Base-by-base conservation (phyloP, 176 grass and related monocot genomes). In the Oryza rufipogon region DNA sequence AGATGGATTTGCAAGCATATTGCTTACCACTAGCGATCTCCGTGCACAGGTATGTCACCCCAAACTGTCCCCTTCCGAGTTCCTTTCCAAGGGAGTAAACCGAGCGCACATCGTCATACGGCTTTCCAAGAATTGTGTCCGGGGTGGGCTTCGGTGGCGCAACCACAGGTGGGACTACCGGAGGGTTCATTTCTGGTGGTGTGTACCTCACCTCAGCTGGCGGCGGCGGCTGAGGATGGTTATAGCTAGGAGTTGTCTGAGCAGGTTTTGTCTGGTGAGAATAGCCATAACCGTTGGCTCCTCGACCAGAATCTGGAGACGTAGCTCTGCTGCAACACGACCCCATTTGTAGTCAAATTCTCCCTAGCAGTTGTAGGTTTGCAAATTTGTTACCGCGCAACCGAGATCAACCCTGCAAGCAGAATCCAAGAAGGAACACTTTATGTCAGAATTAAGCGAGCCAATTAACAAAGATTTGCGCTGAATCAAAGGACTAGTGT, bases 1-100 rank as follows among this genome's bases (percentile, higher is more conserved):
- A 96, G 81, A 99, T 92, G 70, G 91, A 99, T 86, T 99, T 99
- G 96, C 96, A 99, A 19, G 96, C 96, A 22, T 94, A 96, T 68
- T 83, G 93, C 74, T 81, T 77, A 68, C 96, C 93, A 3, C 86
- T 86, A 12, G 88, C 74, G 41, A 87, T 94, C 86, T 99, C 96
- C 17, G 93, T 94, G 81, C 96, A 99, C 54, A 99, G 93, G 78
- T 99, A 96, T 4, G 96, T 99, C 49, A 99, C 93, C 15, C 96
- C 96, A 6, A 99, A 99, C 86, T 99, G 96, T 36, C 96, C 96
- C 15, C 96, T 88, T 30, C 96, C 96, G 74, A 99, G 96, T 86
- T 99, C 96, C 76, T 92, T 99, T 4, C 96, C 96, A 6, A 99
- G 84, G 23, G 83, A 89, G 89, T 99, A 99, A 7, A 73, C 36